These are phyloP conservation scores for Xerocomellus amylosporus DNA, from an alignment of 768 basidiomycete species.

Conservation along the genomic window DNA sequence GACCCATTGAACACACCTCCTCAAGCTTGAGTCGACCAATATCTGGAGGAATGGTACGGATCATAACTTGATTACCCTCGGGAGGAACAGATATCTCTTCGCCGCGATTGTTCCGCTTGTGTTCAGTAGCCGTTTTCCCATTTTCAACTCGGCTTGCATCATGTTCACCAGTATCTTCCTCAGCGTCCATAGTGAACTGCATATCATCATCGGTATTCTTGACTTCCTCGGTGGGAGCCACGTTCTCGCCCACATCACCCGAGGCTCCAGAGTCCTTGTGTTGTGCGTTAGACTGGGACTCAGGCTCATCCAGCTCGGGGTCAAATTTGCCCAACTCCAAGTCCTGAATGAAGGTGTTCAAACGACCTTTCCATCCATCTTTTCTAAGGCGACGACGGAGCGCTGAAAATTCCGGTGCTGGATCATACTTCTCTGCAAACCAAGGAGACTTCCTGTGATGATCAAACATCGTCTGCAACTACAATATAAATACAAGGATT, in stretches of 20 bases:
- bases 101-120: conserved; percentile 53
- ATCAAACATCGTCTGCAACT: conserved; percentile 96
- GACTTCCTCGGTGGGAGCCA: conserved; percentile 46
- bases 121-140: conserved; percentile 48
- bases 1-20: conserved; percentile 52
- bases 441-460: conserved; percentile 94
- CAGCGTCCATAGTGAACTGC: conserved; percentile 67
- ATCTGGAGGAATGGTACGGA: conserved; percentile 91
- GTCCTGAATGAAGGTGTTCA: conserved; percentile 71
- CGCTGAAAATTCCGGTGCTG: conserved; percentile 61
- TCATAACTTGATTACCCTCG: conserved; percentile 90
- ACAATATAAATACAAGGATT: conserved; percentile 40
- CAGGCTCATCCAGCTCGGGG: conserved; percentile 64
- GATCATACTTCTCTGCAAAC: conserved; percentile 96
- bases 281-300: conserved; percentile 48
- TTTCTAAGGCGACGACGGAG: conserved; percentile 78
- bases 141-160: conserved; percentile 58
- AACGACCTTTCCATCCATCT: conserved; percentile 78
- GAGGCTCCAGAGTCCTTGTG: conserved; percentile 47
- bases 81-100: conserved; percentile 70
- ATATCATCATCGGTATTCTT: conserved; percentile 68
- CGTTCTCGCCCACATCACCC: conserved; percentile 37
- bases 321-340: conserved; percentile 86
- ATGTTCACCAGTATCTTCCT: conserved; percentile 67
- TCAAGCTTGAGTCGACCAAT: conserved; percentile 88